phyloP scores from a whole-genome alignment of 31 red algal genomes.

The Porphyra umbilicalis region DNA sequence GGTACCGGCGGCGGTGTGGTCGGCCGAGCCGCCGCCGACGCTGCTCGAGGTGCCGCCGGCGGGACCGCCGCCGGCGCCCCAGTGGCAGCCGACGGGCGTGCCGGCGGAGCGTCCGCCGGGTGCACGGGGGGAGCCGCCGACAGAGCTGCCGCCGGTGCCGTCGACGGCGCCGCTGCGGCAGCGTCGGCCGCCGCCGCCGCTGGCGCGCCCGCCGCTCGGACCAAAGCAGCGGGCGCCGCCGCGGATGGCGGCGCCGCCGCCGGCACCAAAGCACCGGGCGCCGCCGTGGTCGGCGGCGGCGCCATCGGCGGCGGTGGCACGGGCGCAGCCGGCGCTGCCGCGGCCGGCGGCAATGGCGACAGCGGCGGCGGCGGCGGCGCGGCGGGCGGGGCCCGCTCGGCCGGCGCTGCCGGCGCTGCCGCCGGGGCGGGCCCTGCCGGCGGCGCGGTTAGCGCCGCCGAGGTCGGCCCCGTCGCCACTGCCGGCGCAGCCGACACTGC shows the following conservation, averaged over 20 bases:
- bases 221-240: neutral
- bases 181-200: neutral
- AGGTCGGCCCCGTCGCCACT: too few species aligned
- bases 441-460: too few species aligned
- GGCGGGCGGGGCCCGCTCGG: too few species aligned
- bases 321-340: neutral
- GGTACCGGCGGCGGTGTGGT: too few species aligned
- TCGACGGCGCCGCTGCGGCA: too few species aligned
- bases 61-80: neutral
- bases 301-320: neutral
- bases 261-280: neutral
- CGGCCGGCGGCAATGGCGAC: neutral
- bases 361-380: too few species aligned
- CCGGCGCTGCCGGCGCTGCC: too few species aligned
- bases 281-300: neutral
- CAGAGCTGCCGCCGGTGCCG: too few species aligned
- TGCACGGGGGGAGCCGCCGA: neutral
- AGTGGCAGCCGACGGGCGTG: neutral
- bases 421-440: too few species aligned
- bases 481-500: too few species aligned
- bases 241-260: neutral
- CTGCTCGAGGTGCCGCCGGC: neutral
- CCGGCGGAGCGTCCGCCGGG: neutral
- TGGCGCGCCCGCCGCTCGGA: neutral
- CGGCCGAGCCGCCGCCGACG: too few species aligned